Conservation (phyloP, 345 rosid genomes). For the Brassica napus region DNA sequence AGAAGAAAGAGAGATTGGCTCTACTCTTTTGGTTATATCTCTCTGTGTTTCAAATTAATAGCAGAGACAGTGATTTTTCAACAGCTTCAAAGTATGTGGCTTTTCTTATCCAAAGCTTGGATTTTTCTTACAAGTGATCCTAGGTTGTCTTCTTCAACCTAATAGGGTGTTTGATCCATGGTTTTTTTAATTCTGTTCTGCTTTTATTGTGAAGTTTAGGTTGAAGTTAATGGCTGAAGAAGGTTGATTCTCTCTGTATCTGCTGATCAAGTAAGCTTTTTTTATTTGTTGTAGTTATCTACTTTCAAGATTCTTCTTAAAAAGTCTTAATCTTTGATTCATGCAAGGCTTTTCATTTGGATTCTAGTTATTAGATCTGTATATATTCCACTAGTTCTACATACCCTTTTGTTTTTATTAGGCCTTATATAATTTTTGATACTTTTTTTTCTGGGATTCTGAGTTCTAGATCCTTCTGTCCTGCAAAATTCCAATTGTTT, state of each 20-base stretch:
- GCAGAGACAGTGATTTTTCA: conserved; percentile 33
- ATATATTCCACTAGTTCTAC: conserved; percentile 23
- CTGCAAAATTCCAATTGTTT: conserved; percentile 40
- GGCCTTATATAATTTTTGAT: conserved; percentile 17
- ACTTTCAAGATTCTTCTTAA: conserved; percentile 18
- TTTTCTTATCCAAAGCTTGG: conserved; percentile 10
- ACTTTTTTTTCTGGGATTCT: neutral
- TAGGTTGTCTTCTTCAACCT: neutral
- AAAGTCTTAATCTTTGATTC: conserved; percentile 30
- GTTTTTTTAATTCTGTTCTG: neutral
- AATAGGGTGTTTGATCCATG: neutral
- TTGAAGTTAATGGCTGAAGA: conserved; percentile 27
- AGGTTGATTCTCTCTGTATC: conserved; percentile 24
- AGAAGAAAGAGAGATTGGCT: conserved; percentile 42
- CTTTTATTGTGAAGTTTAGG: conserved; percentile 2
- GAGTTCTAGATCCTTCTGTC: conserved; percentile 27
- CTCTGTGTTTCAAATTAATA: conserved; percentile 6
- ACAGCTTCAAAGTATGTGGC: conserved; percentile 8
- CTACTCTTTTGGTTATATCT: conserved; percentile 27
- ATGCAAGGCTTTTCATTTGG: conserved; percentile 23
- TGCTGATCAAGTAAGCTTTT: conserved; percentile 32
- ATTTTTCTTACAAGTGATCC: neutral
- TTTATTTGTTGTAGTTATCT: neutral
- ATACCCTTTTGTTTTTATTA: conserved; percentile 3
- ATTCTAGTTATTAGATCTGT: conserved; percentile 34